phyloP scores from a whole-genome alignment of 768 basidiomycete species.

The Xerocomellus dryophilus region DNA sequence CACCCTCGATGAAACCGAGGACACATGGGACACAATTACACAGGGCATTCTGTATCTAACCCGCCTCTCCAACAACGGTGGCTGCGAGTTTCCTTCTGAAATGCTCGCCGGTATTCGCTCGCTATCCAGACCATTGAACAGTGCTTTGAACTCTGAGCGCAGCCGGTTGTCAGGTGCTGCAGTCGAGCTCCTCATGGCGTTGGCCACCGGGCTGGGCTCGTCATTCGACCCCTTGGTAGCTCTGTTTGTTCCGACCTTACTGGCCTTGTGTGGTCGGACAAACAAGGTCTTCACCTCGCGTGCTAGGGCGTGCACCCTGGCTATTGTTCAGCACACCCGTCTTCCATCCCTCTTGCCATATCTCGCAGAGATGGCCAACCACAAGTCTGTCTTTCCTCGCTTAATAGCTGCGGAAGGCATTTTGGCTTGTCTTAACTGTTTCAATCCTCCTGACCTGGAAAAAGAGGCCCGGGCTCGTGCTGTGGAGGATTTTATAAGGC shows the following conservation, averaged over 20 bases:
- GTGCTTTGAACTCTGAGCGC: constrained; percentile 69
- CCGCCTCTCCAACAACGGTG: constrained; percentile 49
- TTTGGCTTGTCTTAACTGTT: constrained; percentile 64
- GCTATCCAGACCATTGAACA: constrained; percentile 51
- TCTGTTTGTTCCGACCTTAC: constrained; percentile 65
- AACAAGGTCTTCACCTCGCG: constrained; percentile 77
- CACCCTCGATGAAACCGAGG: constrained; percentile 64
- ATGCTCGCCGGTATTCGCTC: constrained; percentile 50
- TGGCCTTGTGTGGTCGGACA: constrained; percentile 65
- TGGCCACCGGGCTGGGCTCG: constrained; percentile 54
- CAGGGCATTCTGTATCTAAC: constrained; percentile 47
- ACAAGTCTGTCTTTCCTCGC: constrained; percentile 66
- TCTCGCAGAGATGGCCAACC: constrained; percentile 53
- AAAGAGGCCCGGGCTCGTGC: constrained; percentile 61
- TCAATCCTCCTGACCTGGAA: constrained; percentile 77
- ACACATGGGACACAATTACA: constrained; percentile 72
- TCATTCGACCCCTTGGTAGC: constrained; percentile 66
- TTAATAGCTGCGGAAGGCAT: constrained; percentile 64
- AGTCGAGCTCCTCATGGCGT: constrained; percentile 54
- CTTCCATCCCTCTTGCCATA: constrained; percentile 60
- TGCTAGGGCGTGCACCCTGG: constrained; percentile 55
- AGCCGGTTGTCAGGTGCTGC: constrained; percentile 66
- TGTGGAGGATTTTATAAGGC: constrained; percentile 67
- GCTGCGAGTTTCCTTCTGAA: constrained; percentile 48
- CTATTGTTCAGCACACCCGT: constrained; percentile 66